Percentiles rank a stretch among this genome's conserved stretches.
Conservation (phyloP, 768 basidiomycete species). For the Boletus rubropictus region DNA sequence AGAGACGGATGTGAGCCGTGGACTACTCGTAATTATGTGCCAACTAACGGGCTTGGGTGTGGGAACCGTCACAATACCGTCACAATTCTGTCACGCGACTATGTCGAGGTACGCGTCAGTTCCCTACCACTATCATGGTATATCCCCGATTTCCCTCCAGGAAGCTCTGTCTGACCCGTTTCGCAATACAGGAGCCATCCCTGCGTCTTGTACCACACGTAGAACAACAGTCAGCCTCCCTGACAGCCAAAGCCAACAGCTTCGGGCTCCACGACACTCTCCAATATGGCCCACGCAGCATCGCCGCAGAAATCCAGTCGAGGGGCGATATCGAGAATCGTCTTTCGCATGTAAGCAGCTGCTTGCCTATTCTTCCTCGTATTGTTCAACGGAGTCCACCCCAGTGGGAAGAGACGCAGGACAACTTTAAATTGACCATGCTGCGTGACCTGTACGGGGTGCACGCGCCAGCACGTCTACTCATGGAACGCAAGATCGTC, state of each 20-base stretch:
- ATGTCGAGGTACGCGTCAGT: slow-evolving; percentile 17
- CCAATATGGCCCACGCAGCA: slow-evolving; percentile 73
- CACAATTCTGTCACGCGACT: slow-evolving; percentile 24
- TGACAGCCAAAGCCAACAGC: slow-evolving; percentile 62
- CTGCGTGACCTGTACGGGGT: slow-evolving; percentile 81
- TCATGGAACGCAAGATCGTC: slow-evolving; percentile 94
- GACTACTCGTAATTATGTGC: neutral
- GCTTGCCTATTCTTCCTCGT: neutral
- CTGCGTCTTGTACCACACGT: slow-evolving; percentile 58
- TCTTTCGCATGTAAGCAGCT: slow-evolving; percentile 62
- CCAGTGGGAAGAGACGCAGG: slow-evolving; percentile 94
- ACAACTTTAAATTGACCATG: slow-evolving; percentile 77
- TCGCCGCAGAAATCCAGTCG: slow-evolving; percentile 68
- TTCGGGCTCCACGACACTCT: slow-evolving; percentile 88
- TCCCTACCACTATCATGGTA: slow-evolving; percentile 19
- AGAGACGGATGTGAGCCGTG: neutral
- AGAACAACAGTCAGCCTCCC: slow-evolving; percentile 53
- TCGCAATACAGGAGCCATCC: slow-evolving; percentile 38
- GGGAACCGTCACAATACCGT: slow-evolving; percentile 25
- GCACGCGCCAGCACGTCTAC: slow-evolving; percentile 79
- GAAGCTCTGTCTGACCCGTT: neutral
- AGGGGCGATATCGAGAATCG: slow-evolving; percentile 59
- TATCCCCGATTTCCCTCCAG: neutral
- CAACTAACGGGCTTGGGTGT: slow-evolving; percentile 6
- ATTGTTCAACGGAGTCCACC: slow-evolving; percentile 1